A percentile compares a stretch with the other conserved stretches of the same genome.
Conservation (phyloP, 2,329 filamentous ascomycete genomes). For the Sporothrix pallida region DNA sequence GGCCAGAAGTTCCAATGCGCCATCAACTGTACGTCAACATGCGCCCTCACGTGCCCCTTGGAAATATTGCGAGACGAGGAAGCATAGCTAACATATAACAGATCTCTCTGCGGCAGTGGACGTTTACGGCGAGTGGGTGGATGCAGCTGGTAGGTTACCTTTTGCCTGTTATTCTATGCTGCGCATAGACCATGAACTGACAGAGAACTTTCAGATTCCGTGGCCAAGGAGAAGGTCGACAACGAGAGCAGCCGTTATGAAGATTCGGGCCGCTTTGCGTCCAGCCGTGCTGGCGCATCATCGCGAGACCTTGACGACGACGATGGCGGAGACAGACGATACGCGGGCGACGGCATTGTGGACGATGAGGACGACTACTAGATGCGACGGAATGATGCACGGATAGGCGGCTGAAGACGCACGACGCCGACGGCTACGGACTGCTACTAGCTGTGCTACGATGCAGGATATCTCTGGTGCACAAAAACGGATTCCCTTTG, state of each 20-base stretch:
- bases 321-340: conserved; percentile 59
- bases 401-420: background rate
- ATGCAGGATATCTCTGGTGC: background rate
- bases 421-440: background rate
- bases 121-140: conserved; percentile 98
- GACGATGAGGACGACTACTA: conserved; percentile 64
- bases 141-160: conserved; percentile 68
- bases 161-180: background rate
- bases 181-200: background rate
- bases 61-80: too few relatives aligned
- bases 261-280: conserved; percentile 27
- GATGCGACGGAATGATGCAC: conserved; percentile 37
- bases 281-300: conserved; percentile 24
- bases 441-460: conserved; percentile 18
- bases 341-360: conserved; percentile 60
- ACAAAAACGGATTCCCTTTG: background rate
- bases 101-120: conserved; percentile 91
- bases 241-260: conserved; percentile 29
- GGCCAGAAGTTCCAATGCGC: conserved; percentile 91
- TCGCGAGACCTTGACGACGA: conserved; percentile 41
- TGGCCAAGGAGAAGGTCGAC: conserved; percentile 54
- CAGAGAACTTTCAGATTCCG: conserved; percentile 50
- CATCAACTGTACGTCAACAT: conserved; percentile 76
- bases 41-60: background rate
- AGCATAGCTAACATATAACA: conserved; percentile 46